Evolutionary conservation across 805 yeast genomes (phyloP).

Genomic region (Ogataea naganishii): DNA sequence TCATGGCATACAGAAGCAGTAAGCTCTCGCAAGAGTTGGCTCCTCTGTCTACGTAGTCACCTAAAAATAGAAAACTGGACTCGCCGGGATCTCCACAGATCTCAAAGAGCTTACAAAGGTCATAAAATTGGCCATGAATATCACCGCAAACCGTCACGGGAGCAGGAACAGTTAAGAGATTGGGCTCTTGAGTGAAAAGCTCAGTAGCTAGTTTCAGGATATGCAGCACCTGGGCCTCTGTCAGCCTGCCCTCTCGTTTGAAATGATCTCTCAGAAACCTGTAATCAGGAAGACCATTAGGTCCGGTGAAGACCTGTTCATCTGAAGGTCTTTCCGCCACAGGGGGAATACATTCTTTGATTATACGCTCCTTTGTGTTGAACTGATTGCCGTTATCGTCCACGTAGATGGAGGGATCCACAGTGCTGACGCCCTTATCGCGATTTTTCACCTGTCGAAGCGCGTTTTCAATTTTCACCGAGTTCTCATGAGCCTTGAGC

Average conservation of each 20-base stretch:
- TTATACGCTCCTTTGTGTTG: constrained; percentile 50
- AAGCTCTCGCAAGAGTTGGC: constrained; percentile 79
- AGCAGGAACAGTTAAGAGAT: constrained; percentile 71
- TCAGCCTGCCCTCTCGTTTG: constrained; percentile 69
- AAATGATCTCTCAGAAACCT: constrained; percentile 68
- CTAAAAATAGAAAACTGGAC: constrained; percentile 77
- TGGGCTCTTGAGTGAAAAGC: constrained; percentile 64
- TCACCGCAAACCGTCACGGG: constrained; percentile 97
- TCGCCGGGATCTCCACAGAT: constrained; percentile 80
- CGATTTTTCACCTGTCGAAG: constrained; percentile 48
- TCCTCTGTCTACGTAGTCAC: constrained; percentile 96
- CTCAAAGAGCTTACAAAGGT: constrained; percentile 81
- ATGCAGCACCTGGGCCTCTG: constrained; percentile 57
- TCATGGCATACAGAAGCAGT: constrained; percentile 68
- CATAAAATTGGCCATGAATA: constrained; percentile 93
- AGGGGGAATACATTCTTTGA: constrained; percentile 55
- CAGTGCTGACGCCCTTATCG: constrained; percentile 9
- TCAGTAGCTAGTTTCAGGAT: constrained; percentile 62
- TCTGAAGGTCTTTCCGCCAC: constrained; percentile 58
- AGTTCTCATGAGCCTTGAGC: constrained; percentile 28
- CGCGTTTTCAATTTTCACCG: constrained; percentile 58
- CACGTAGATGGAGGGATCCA: constrained; percentile 34
- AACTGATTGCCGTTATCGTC: constrained; percentile 51
- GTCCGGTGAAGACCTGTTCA: constrained; percentile 49
- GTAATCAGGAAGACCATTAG: constrained; percentile 63